Conservation (phyloP, 768 basidiomycete genomes). For the Filobasidium floriforme region DNA sequence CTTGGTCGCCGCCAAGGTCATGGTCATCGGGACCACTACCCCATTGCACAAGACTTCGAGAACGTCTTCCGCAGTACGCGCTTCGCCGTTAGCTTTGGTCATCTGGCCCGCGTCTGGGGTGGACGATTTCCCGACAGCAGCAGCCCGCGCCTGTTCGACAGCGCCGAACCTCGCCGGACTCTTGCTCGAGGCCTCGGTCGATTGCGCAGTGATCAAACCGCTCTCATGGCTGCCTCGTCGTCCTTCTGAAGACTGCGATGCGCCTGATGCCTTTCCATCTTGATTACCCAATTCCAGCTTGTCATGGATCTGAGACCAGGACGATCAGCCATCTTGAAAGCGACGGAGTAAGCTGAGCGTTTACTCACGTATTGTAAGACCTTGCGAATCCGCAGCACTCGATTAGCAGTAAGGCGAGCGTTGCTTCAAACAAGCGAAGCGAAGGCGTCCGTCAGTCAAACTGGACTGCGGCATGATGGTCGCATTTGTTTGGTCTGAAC, state of each 20-base stretch:
- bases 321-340: slow-evolving; percentile 3
- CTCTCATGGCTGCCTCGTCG: slow-evolving; percentile 22
- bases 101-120: slow-evolving; percentile 2
- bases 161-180: slow-evolving; percentile 14
- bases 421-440: slow-evolving; percentile 6
- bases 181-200: slow-evolving; percentile 7
- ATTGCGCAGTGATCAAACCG: slow-evolving; percentile 11
- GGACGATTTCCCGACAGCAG: not conserved
- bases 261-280: slow-evolving; percentile 17
- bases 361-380: slow-evolving; percentile 66
- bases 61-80: slow-evolving; percentile 54
- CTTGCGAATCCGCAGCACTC: slow-evolving; percentile 76
- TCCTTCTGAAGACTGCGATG: slow-evolving; percentile 14
- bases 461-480: not conserved
- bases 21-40: slow-evolving; percentile 67
- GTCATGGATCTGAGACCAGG: slow-evolving; percentile 61
- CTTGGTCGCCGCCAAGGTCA: slow-evolving; percentile 83
- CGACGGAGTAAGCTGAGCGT: not conserved
- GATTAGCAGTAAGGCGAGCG: slow-evolving; percentile 72
- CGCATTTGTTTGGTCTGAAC: not conserved
- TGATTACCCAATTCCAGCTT: slow-evolving; percentile 44
- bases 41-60: slow-evolving; percentile 88
- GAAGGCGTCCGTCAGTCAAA: not conserved
- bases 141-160: slow-evolving; percentile 11
- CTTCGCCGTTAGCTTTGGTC: not conserved